Evolutionary conservation across 495 filamentous ascomycete genomes (phyloP).

Genomic region (Talaromyces proteolyticus): DNA sequence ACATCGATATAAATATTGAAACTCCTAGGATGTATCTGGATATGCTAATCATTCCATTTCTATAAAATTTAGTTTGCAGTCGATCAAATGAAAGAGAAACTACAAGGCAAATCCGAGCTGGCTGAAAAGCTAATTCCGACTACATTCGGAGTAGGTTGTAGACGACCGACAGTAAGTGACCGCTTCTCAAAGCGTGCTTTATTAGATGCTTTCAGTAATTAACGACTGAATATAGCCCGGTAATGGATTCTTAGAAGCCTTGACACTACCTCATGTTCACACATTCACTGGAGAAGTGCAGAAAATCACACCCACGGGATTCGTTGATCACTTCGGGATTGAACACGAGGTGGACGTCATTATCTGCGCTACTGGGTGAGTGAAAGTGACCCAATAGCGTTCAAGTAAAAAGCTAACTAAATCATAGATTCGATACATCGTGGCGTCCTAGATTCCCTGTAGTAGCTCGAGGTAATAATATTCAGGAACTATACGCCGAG

Average conservation of each 20-base stretch:
- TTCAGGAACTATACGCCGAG: constrained; percentile 2
- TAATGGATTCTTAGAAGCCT: constrained; percentile 64
- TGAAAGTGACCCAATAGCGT: background rate
- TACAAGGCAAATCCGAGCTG: constrained; percentile 16
- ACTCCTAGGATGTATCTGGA: background rate
- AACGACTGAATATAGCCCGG: constrained; percentile 35
- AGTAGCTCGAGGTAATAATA: background rate
- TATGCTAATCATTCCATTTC: background rate
- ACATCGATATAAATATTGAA: background rate
- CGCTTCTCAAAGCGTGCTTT: background rate
- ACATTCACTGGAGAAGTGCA: constrained; percentile 52
- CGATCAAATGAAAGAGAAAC: constrained; percentile 20
- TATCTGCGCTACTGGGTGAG: constrained; percentile 60
- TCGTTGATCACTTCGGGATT: constrained; percentile 46
- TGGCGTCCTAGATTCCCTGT: constrained; percentile 4
- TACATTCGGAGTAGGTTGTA: constrained; percentile 1
- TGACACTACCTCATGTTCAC: constrained; percentile 55
- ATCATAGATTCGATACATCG: constrained; percentile 4
- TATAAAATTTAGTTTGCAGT: background rate
- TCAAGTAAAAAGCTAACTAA: background rate
- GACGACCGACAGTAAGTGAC: constrained; percentile 3
- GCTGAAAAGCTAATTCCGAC: constrained; percentile 4
- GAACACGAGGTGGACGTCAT: constrained; percentile 49
- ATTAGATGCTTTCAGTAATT: background rate
- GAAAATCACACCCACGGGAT: constrained; percentile 49